Percentiles rank a stretch among this genome's conserved stretches.
phyloP scores from a whole-genome alignment of 1,139 yeast species.

The Geotrichum aggregatum region DNA sequence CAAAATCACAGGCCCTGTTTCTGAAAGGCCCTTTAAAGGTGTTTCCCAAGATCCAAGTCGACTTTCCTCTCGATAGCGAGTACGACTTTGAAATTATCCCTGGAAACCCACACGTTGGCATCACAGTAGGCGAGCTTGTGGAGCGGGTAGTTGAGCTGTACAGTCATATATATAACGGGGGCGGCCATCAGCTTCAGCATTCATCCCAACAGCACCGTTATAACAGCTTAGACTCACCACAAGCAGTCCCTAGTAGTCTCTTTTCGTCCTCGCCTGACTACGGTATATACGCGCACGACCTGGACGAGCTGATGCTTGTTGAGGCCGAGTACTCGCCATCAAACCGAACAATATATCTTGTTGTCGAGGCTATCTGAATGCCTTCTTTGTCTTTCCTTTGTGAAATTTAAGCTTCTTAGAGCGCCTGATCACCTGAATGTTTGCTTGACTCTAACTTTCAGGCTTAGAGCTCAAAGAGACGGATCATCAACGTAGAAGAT shows the following conservation, averaged over 20 bases:
- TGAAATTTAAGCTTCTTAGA: no score
- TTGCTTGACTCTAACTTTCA: no score
- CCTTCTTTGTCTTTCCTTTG: not conserved
- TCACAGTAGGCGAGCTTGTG: constrained; percentile 5
- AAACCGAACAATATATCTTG: not conserved
- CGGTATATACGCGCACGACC: constrained; percentile 5
- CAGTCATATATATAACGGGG: not conserved
- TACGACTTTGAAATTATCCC: constrained; percentile 2
- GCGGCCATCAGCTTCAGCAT: not conserved
- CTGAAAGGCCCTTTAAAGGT: not conserved
- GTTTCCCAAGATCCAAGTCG: constrained; percentile 3
- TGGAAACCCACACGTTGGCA: not conserved
- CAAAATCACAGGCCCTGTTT: not conserved
- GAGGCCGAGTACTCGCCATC: constrained; percentile 6
- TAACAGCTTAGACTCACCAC: not conserved
- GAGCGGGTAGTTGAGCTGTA: constrained; percentile 3
- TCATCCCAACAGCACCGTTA: not conserved
- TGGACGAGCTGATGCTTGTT: constrained; percentile 4
- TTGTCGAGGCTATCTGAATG: not conserved
- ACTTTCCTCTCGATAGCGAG: constrained; percentile 5
- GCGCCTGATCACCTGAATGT: no score
- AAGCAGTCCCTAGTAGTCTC: not conserved
- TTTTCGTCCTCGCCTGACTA: not conserved
- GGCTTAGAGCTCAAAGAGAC: no score
- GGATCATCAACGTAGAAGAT: no score